A percentile compares a stretch with the other conserved stretches of the same genome.
Conservation (phyloP, 306 rosid genomes). For the Lathyrus tuberosus region DNA sequence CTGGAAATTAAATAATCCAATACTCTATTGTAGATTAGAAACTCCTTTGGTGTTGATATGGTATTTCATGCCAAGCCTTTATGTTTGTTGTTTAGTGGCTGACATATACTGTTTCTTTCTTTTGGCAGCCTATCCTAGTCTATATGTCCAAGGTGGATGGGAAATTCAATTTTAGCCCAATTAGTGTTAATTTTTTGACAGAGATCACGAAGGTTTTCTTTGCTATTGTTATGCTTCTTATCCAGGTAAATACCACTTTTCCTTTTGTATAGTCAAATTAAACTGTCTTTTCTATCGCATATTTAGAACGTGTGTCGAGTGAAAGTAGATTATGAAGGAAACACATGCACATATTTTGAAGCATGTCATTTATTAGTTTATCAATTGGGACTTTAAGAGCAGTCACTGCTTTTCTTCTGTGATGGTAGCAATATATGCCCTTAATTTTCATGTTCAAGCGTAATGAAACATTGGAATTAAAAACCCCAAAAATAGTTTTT, state of each 20-base stretch:
- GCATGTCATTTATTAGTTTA: background rate
- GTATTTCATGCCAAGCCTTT: too few relatives aligned
- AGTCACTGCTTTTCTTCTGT: constrained; percentile 14
- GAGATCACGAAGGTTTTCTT: constrained; percentile 86
- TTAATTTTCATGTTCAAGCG: constrained; percentile 7
- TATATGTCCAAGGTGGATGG: constrained; percentile 99
- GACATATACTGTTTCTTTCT: constrained; percentile 29
- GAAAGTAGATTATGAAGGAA: constrained; percentile 16
- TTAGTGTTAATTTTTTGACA: constrained; percentile 96
- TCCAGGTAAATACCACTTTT: constrained; percentile 65
- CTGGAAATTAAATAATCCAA: too few relatives aligned
- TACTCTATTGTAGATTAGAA: too few relatives aligned
- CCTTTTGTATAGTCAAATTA: constrained; percentile 26
- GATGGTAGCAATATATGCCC: constrained; percentile 15
- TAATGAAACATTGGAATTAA: constrained; percentile 18
- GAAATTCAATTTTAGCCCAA: constrained; percentile 93
- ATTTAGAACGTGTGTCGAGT: constrained; percentile 21
- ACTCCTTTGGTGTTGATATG: too few relatives aligned
- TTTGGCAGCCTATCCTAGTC: constrained; percentile 91
- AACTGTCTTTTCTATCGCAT: constrained; percentile 16
- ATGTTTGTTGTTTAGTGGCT: constrained; percentile 8
- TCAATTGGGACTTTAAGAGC: constrained; percentile 4
- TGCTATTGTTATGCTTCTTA: constrained; percentile 85
- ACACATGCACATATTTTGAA: constrained; percentile 7
- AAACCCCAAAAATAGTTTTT: constrained; percentile 1